These are phyloP conservation scores for Clohesyomyces aquaticus DNA, from an alignment of 495 filamentous ascomycete species.

Conservation along the genomic window DNA sequence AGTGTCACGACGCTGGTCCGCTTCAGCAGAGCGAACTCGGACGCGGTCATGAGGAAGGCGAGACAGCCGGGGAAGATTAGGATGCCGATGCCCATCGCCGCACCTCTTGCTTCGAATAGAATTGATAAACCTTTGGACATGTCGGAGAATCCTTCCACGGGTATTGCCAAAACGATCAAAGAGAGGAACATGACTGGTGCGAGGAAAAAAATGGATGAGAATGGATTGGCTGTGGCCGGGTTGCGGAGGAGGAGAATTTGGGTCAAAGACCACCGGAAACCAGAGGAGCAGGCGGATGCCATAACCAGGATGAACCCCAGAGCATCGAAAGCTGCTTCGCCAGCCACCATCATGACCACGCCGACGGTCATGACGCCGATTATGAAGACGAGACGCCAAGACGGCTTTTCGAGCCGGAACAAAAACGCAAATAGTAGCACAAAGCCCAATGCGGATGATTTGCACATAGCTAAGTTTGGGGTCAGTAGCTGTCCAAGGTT, in stretches of 20 bases:
- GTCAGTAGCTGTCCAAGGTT: conserved; percentile 9
- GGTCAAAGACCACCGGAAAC: conserved; percentile 95
- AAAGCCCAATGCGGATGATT: conserved; percentile 93
- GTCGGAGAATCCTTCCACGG: conserved; percentile 76
- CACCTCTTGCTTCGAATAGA: conserved; percentile 70
- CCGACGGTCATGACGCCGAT: conserved; percentile 93
- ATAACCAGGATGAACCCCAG: conserved; percentile 93
- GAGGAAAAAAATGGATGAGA: conserved; percentile 95
- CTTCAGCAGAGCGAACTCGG: conserved; percentile 93
- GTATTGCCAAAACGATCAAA: conserved; percentile 77
- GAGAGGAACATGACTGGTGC: conserved; percentile 94
- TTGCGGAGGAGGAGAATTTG: conserved; percentile 94
- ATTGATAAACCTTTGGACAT: conserved; percentile 64
- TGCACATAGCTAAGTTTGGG: conserved; percentile 82
- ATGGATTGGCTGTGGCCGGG: conserved; percentile 94
- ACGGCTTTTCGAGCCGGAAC: conserved; percentile 88
- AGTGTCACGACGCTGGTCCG: conserved; percentile 95
- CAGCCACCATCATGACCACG: conserved; percentile 98
- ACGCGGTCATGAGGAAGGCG: conserved; percentile 94
- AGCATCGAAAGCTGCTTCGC: conserved; percentile 87
- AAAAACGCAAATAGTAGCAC: conserved; percentile 95
- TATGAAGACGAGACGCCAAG: conserved; percentile 79
- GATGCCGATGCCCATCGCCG: conserved; percentile 58
- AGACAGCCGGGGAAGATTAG: conserved; percentile 88
- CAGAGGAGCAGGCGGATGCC: conserved; percentile 88